Conservation (phyloP, 75 land plant genomes). For the Picea sitchensis region DNA sequence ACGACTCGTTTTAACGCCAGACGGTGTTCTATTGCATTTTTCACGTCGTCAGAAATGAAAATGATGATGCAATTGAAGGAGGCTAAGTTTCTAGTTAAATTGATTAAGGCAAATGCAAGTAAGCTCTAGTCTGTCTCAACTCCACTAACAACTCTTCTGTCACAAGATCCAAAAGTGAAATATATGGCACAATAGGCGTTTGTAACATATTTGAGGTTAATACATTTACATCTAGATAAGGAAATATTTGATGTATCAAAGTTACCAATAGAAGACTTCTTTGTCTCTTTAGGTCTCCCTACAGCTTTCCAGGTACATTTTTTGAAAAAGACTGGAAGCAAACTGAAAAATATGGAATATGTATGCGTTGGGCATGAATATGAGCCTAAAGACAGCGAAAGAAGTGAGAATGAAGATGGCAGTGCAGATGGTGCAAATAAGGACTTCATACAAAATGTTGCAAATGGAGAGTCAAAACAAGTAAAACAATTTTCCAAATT, state of each 20-base stretch:
- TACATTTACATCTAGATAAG: constrained; percentile 50
- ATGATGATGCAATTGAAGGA: constrained; percentile 66
- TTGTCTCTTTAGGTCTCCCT: constrained; percentile 81
- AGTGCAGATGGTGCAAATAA: too few relatives aligned
- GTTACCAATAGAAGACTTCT: constrained; percentile 65
- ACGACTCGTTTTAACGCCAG: constrained; percentile 77
- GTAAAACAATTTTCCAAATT: too few relatives aligned
- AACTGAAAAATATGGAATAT: not conserved
- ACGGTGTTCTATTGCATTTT: constrained; percentile 68
- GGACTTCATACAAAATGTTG: too few relatives aligned
- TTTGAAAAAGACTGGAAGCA: constrained; percentile 23
- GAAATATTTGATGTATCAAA: constrained; percentile 71
- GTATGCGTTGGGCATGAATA: not conserved
- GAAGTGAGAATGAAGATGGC: too few relatives aligned
- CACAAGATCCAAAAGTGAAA: constrained; percentile 70
- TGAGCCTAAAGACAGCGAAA: not conserved
- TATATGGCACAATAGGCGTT: constrained; percentile 74
- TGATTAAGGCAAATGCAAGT: constrained; percentile 61
- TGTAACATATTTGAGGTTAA: constrained; percentile 63
- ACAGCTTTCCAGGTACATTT: constrained; percentile 74
- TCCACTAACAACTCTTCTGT: constrained; percentile 56
- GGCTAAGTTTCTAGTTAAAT: constrained; percentile 64
- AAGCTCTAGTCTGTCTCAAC: constrained; percentile 63
- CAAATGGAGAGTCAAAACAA: too few relatives aligned
- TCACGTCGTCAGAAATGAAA: constrained; percentile 62